Percentiles rank a stretch among this genome's conserved stretches.
Conservation (phyloP, 495 filamentous ascomycete species). For the Oidiodendron maius region DNA sequence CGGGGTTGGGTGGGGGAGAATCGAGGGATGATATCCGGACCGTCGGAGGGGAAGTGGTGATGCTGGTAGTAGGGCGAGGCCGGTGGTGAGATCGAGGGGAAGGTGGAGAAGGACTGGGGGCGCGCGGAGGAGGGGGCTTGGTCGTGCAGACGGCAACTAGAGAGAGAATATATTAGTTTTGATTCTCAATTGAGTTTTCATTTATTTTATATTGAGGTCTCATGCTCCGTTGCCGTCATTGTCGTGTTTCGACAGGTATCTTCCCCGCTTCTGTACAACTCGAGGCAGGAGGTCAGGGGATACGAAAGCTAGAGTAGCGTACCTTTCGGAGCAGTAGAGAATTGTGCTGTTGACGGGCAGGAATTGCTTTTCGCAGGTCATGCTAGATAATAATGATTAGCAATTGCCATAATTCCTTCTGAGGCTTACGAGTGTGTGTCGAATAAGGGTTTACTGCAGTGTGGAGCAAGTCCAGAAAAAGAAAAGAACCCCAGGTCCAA, state of each 20-base stretch:
- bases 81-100: constrained; percentile 15
- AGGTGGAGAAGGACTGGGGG: constrained; percentile 8
- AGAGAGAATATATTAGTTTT: constrained; percentile 4
- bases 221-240: no score
- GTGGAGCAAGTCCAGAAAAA: no score
- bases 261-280: neutral
- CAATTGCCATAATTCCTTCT: no score
- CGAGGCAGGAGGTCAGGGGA: neutral
- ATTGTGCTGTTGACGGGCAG: constrained; percentile 14
- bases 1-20: constrained; percentile 23
- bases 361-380: constrained; percentile 26
- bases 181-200: neutral
- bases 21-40: constrained; percentile 24
- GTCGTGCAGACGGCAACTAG: constrained; percentile 23
- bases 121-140: constrained; percentile 12
- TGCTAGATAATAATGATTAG: no score
- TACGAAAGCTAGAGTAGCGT: no score
- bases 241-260: neutral
- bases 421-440: no score
- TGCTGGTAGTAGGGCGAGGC: constrained; percentile 14
- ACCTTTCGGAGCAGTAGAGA: constrained; percentile 23
- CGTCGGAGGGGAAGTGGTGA: constrained; percentile 15
- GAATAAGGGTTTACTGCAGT: no score
- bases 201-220: no score
- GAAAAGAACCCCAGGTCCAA: no score